Evolutionary conservation across 371 early-diverging fungal genomes (phyloP).

Genomic region (Phascolomyces articulosus): DNA sequence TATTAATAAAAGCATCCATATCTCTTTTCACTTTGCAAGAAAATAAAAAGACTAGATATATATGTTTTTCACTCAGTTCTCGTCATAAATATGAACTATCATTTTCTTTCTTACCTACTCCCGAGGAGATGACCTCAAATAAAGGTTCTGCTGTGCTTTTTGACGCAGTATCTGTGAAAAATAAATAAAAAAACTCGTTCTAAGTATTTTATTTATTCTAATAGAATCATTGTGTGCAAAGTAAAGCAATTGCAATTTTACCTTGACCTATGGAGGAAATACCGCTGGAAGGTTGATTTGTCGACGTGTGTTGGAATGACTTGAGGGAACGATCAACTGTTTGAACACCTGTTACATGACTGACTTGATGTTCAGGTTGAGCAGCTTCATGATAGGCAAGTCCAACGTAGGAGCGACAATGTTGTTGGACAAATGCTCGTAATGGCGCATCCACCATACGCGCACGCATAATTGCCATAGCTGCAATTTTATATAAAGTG

Average conservation of each 20-base stretch:
- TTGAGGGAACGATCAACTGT: constrained; percentile 19
- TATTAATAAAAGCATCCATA: too few relatives aligned
- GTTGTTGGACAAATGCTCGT: not conserved
- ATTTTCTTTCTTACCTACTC: constrained; percentile 40
- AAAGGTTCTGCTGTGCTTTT: constrained; percentile 59
- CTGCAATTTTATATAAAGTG: not conserved
- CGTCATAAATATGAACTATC: too few relatives aligned
- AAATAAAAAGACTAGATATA: too few relatives aligned
- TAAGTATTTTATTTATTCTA: not conserved
- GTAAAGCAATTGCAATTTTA: not conserved
- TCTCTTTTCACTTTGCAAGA: too few relatives aligned
- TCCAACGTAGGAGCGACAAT: constrained; percentile 10
- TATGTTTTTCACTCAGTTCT: too few relatives aligned
- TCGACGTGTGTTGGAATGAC: constrained; percentile 19
- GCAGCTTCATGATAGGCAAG: constrained; percentile 19
- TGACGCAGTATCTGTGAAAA: constrained; percentile 39
- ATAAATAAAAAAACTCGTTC: constrained; percentile 15
- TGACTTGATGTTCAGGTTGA: constrained; percentile 12
- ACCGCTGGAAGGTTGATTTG: constrained; percentile 18
- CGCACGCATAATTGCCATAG: constrained; percentile 5
- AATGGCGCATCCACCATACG: not conserved
- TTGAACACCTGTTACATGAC: constrained; percentile 15
- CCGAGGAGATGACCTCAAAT: constrained; percentile 64
- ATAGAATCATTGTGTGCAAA: too few relatives aligned
- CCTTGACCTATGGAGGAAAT: constrained; percentile 21